Base-by-base conservation (phyloP, 176 grass and related monocot species). In the Juncus inflexus region DNA sequence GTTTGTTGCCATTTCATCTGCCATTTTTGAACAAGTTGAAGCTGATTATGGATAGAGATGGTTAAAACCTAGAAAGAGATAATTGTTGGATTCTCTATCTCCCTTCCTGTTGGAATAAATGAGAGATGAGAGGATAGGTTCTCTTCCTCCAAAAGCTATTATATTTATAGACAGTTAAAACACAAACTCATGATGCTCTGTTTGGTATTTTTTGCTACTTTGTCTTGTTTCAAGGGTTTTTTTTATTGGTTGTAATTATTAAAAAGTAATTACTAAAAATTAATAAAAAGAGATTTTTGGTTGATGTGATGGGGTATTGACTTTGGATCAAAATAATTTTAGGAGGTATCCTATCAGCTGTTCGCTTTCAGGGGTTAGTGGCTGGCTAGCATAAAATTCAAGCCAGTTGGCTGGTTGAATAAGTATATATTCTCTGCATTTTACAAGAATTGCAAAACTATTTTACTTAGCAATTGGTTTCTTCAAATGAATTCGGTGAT, bases 1-100 rank as follows among this genome's bases (percentile, higher is more conserved):
- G 10, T 8, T 43, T 0, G 12, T 55, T 69, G 66, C 50, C 41
- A 66, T 66, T 5, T 19, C 4, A 10, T 66, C 14, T 12, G 67
- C 67, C 67, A 59, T 71, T 42, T 71, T 58, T 58, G 38, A 7
- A 7, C 7, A 45, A 15, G 57, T 57, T 4, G 10, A 66, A 50
- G 14, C 54, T 12, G 12, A 1, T 57, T 57, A 57, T 12, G 4
- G 11, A 13, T 13, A 57, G 5, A 57, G 5, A 13, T 47, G 43
- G 43, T 47, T 9, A 5, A 9, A 47, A 47, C 9, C 43, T 9
- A 5, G 42, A 9, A 47, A 47, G 43, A 47, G 4, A 47, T 5
- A 47, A 47, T 47, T 47, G 43, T 9, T 47, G 0, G 4, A 9
- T 47, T 47, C 43, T 47, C 43, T 47, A 0, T 47, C 43, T 47